Evolutionary conservation across 331 rosid species (phyloP).

Genomic region (Telfairia occidentalis): DNA sequence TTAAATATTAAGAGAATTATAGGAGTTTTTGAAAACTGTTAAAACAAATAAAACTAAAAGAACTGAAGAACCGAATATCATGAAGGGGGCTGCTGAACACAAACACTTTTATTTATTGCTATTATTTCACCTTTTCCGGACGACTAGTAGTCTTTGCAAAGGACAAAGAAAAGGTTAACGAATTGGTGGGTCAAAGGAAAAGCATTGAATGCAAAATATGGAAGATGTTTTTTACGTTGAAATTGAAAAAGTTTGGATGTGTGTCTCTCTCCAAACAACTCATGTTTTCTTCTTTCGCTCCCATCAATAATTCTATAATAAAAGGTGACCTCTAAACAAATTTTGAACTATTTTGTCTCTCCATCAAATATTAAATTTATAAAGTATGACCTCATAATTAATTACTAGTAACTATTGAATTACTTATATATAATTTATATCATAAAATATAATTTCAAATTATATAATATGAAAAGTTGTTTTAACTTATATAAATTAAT

Average conservation of each 20-base stretch:
- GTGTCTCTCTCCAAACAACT: neutral
- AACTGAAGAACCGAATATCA: too few species aligned
- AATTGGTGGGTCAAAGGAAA: neutral
- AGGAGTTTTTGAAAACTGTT: neutral
- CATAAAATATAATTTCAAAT: too few species aligned
- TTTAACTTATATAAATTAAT: too few species aligned
- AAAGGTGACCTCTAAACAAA: too few species aligned
- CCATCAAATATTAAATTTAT: too few species aligned
- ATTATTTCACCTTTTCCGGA: neutral
- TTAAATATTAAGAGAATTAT: too few species aligned
- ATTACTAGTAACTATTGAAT: too few species aligned
- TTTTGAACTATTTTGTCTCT: too few species aligned
- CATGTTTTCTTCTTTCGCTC: neutral
- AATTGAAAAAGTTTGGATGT: neutral
- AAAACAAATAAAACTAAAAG: neutral
- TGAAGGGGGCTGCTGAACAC: neutral
- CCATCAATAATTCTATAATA: too few species aligned
- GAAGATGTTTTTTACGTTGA: neutral
- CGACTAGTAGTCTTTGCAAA: neutral
- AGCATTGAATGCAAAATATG: constrained; percentile 3
- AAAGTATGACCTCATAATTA: too few species aligned
- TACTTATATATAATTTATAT: too few species aligned
- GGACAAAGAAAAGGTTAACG: neutral
- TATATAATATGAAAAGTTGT: too few species aligned
- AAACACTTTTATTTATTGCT: neutral